Evolutionary conservation across 140 eudicot species (phyloP).

Genomic region (Oenanthe javanica): DNA sequence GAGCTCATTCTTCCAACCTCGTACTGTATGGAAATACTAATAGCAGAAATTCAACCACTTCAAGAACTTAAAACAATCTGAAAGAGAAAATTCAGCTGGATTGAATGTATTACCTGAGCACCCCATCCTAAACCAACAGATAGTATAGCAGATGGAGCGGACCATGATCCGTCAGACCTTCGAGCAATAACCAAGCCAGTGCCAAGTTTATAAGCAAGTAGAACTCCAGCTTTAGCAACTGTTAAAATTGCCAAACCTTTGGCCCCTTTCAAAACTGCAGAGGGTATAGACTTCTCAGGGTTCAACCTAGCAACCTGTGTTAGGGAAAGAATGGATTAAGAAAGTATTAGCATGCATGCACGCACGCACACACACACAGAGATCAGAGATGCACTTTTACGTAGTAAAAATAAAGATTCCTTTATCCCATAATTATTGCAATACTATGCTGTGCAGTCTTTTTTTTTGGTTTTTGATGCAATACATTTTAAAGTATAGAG

Average conservation of each 20-base stretch:
- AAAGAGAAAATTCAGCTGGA: not conserved
- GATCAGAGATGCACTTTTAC: not conserved
- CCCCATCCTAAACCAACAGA: conserved; percentile 99
- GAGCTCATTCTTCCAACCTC: not conserved
- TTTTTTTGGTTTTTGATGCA: not conserved
- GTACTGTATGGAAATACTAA: not conserved
- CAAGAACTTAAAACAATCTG: not conserved
- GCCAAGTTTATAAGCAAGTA: conserved; percentile 81
- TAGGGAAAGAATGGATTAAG: conserved; percentile 5
- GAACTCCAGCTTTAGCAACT: conserved; percentile 76
- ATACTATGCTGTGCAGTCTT: not conserved
- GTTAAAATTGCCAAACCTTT: conserved; percentile 91
- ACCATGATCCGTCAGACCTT: conserved; percentile 91
- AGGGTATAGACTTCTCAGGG: conserved; percentile 92
- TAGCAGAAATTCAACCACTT: not conserved
- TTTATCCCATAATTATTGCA: not conserved
- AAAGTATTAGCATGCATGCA: not conserved
- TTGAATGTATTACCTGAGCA: conserved; percentile 55
- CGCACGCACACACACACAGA: not conserved
- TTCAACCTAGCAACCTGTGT: conserved; percentile 71
- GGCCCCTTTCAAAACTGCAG: conserved; percentile 92
- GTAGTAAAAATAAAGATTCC: not conserved
- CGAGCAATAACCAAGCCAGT: conserved; percentile 93
- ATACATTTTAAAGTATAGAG: not conserved
- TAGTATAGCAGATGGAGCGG: conserved; percentile 93